A percentile compares a stretch with the other conserved stretches of the same genome.
phyloP scores from a whole-genome alignment of 768 basidiomycete species.

The Lactarius quietus region DNA sequence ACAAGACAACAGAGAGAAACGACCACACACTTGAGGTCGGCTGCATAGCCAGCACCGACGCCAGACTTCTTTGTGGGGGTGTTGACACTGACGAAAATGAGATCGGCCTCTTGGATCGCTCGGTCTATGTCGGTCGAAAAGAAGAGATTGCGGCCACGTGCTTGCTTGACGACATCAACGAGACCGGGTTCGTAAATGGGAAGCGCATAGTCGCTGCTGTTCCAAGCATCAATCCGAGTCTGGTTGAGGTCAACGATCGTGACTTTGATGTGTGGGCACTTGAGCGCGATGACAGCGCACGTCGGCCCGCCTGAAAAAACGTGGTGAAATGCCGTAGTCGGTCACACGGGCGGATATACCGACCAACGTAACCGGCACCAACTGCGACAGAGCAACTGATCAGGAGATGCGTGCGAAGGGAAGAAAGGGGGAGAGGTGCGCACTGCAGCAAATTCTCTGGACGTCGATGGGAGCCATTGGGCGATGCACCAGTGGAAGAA shows the following conservation, averaged over 20 bases:
- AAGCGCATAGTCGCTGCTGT: constrained; percentile 74
- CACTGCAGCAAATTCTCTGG: constrained; percentile 86
- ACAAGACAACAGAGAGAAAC: background rate
- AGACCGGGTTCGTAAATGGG: constrained; percentile 99
- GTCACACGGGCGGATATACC: constrained; percentile 30
- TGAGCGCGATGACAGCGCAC: constrained; percentile 90
- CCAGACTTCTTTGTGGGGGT: constrained; percentile 98
- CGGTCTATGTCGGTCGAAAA: constrained; percentile 95
- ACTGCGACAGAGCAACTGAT: constrained; percentile 42
- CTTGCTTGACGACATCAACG: constrained; percentile 80
- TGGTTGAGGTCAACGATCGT: constrained; percentile 99
- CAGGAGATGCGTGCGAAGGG: constrained; percentile 15
- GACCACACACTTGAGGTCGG: constrained; percentile 87
- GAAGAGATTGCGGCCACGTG: constrained; percentile 93
- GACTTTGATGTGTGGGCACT: constrained; percentile 89
- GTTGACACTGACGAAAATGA: constrained; percentile 98
- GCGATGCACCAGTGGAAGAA: constrained; percentile 14
- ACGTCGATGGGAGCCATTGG: constrained; percentile 58
- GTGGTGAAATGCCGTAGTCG: background rate
- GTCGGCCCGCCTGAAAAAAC: constrained; percentile 78
- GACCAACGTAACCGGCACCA: constrained; percentile 92
- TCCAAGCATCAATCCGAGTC: constrained; percentile 95
- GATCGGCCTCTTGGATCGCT: constrained; percentile 90
- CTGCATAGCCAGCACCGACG: constrained; percentile 96
- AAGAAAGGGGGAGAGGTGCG: constrained; percentile 34